A percentile compares a stretch with the other conserved stretches of the same genome.
Conservation (phyloP, 257 asterid genomes). For the Penstemon newberryi region DNA sequence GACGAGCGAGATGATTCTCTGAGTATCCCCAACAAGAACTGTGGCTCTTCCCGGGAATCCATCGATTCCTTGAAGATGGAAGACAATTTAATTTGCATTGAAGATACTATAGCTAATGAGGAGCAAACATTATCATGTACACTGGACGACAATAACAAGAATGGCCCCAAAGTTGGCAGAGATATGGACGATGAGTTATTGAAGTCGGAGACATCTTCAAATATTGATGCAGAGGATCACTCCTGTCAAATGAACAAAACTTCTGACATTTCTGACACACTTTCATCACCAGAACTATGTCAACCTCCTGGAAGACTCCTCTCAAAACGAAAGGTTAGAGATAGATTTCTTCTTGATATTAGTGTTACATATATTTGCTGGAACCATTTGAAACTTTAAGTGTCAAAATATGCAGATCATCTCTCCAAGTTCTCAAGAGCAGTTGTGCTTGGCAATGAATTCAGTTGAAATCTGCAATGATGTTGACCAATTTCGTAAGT, state of each 20-base stretch:
- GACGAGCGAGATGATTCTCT: slow-evolving; percentile 31
- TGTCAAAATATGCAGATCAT: slow-evolving; percentile 54
- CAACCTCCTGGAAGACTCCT: slow-evolving; percentile 74
- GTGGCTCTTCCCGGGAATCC: slow-evolving; percentile 25
- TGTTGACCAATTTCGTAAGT: slow-evolving; percentile 52
- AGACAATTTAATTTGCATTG: slow-evolving; percentile 28
- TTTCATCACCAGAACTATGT: slow-evolving; percentile 36
- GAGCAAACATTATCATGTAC: slow-evolving; percentile 34
- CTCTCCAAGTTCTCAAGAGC: slow-evolving; percentile 76
- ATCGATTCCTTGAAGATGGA: slow-evolving; percentile 29
- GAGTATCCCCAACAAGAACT: slow-evolving; percentile 31
- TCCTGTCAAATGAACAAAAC: slow-evolving; percentile 34
- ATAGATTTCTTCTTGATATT: slow-evolving; percentile 27
- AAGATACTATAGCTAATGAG: slow-evolving; percentile 34
- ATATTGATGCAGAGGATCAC: slow-evolving; percentile 33
- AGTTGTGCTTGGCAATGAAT: slow-evolving; percentile 51
- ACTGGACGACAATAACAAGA: slow-evolving; percentile 24
- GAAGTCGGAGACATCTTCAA: slow-evolving; percentile 28
- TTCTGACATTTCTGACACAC: slow-evolving; percentile 31
- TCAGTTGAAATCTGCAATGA: slow-evolving; percentile 42
- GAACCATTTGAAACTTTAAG: slow-evolving; percentile 18
- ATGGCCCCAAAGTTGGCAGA: slow-evolving; percentile 29
- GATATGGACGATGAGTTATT: slow-evolving; percentile 35
- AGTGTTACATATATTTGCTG: slow-evolving; percentile 18
- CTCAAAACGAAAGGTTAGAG: slow-evolving; percentile 66